Conservation (phyloP, 2,329 filamentous ascomycete species). For the Cercospora sp. region DNA sequence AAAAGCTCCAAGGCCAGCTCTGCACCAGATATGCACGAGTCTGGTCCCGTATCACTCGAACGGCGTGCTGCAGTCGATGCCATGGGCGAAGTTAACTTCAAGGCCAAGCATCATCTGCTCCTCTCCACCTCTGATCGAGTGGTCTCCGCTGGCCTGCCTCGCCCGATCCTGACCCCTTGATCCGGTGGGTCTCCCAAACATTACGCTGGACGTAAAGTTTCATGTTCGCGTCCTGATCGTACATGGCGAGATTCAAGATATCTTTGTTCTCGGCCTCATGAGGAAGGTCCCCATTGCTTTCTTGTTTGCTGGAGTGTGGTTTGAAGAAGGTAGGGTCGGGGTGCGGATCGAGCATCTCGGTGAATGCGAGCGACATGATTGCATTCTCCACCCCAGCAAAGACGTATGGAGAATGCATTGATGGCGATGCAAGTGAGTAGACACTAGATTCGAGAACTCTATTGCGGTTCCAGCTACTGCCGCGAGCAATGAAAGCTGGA, state of each 20-base stretch:
- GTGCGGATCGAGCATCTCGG: slow-evolving; percentile 44
- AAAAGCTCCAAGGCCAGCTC: not conserved
- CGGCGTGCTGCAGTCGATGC: not conserved
- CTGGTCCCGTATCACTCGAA: too few relatives aligned
- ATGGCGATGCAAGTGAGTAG: slow-evolving; percentile 51
- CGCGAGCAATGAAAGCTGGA: slow-evolving; percentile 25
- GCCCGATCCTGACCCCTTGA: slow-evolving; percentile 20
- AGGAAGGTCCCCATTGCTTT: not conserved
- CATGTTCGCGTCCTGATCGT: slow-evolving; percentile 47
- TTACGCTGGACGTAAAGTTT: slow-evolving; percentile 44
- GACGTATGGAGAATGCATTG: slow-evolving; percentile 45
- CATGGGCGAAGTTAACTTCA: not conserved
- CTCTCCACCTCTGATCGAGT: slow-evolving; percentile 45
- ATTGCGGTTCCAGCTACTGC: slow-evolving; percentile 30
- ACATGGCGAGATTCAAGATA: slow-evolving; percentile 48
- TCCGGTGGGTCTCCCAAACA: slow-evolving; percentile 34
- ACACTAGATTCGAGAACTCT: slow-evolving; percentile 43
- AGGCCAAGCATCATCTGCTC: slow-evolving; percentile 20
- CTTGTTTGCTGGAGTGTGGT: slow-evolving; percentile 3
- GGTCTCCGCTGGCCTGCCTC: slow-evolving; percentile 16
- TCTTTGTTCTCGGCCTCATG: slow-evolving; percentile 33
- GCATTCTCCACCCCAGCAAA: slow-evolving; percentile 52
- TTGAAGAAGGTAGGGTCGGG: slow-evolving; percentile 45
- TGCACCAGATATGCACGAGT: not conserved
- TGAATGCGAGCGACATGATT: slow-evolving; percentile 48